Conservation (phyloP, 768 basidiomycete species). For the Leccinum broughii region DNA sequence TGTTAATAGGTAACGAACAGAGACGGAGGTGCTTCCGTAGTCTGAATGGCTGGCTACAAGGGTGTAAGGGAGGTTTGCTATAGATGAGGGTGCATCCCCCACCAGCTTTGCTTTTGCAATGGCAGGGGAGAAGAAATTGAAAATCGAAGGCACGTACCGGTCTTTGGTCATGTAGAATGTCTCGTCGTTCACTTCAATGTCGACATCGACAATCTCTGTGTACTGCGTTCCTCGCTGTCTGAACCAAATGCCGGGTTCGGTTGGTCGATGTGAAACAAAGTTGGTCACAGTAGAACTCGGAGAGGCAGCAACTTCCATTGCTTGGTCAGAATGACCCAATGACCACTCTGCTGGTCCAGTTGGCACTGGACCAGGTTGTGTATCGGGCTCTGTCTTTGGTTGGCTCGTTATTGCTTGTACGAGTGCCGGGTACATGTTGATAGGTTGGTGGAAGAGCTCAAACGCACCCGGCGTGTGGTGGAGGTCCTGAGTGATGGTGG, state of each 20-base stretch:
- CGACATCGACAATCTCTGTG: slow-evolving; percentile 26
- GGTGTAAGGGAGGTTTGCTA: neutral
- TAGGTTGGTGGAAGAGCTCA: slow-evolving; percentile 6
- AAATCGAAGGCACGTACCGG: slow-evolving; percentile 14
- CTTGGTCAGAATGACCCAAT: neutral
- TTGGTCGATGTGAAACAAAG: slow-evolving; percentile 17
- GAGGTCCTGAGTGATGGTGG: neutral
- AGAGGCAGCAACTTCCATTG: neutral
- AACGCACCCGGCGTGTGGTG: neutral
- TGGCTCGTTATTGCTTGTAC: neutral
- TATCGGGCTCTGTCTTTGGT: slow-evolving; percentile 1
- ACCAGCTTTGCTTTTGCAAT: neutral
- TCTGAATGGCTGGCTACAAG: slow-evolving; percentile 8
- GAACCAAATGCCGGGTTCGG: slow-evolving; percentile 30
- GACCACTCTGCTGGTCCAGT: slow-evolving; percentile 3
- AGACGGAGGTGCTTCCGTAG: slow-evolving; percentile 23
- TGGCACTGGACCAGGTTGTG: neutral
- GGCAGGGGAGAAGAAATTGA: neutral
- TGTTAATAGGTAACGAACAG: slow-evolving; percentile 20
- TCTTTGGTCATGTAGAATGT: slow-evolving; percentile 22
- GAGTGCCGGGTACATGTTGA: slow-evolving; percentile 12
- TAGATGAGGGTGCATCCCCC: neutral
- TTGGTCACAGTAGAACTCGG: neutral
- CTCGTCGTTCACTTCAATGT: slow-evolving; percentile 21
- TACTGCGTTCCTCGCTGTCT: slow-evolving; percentile 18